Evolutionary conservation across 1,139 yeast species (phyloP).

Genomic region (Yamadazyma atlantica): DNA sequence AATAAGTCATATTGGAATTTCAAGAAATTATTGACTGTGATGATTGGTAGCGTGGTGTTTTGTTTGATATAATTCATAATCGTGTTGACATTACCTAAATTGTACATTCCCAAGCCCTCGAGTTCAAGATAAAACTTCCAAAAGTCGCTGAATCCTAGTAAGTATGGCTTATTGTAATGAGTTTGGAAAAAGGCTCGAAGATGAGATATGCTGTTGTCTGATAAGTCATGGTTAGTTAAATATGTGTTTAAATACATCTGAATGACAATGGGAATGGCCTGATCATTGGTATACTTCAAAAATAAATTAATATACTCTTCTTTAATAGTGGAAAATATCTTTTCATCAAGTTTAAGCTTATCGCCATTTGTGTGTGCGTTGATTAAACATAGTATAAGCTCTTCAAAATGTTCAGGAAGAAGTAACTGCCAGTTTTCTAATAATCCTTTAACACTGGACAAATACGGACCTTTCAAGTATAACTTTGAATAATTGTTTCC

Average conservation of each 20-base stretch:
- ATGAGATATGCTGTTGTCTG: background rate
- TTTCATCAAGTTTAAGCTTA: slow-evolving; percentile 3
- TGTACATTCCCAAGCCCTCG: slow-evolving; percentile 42
- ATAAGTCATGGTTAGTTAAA: background rate
- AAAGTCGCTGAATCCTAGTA: slow-evolving; percentile 45
- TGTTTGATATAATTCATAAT: slow-evolving; percentile 44
- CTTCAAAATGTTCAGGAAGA: background rate
- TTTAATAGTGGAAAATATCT: slow-evolving; percentile 6
- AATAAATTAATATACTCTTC: slow-evolving; percentile 13
- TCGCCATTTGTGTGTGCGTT: slow-evolving; percentile 3
- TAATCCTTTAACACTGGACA: slow-evolving; percentile 20
- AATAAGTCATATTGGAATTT: slow-evolving; percentile 22
- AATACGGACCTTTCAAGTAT: slow-evolving; percentile 25
- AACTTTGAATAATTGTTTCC: slow-evolving; percentile 18
- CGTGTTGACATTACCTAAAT: slow-evolving; percentile 41
- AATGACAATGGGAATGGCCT: slow-evolving; percentile 28
- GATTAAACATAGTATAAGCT: slow-evolving; percentile 2
- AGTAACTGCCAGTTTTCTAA: slow-evolving; percentile 20
- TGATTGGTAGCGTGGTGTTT: slow-evolving; percentile 47
- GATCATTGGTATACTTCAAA: slow-evolving; percentile 25
- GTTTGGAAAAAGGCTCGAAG: slow-evolving; percentile 32
- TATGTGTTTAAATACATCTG: slow-evolving; percentile 18
- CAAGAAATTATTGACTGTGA: slow-evolving; percentile 40
- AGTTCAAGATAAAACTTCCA: slow-evolving; percentile 60
- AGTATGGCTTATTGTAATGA: slow-evolving; percentile 34